phyloP scores from a whole-genome alignment of 208 protist genomes.

The Leishmania aethiopica region DNA sequence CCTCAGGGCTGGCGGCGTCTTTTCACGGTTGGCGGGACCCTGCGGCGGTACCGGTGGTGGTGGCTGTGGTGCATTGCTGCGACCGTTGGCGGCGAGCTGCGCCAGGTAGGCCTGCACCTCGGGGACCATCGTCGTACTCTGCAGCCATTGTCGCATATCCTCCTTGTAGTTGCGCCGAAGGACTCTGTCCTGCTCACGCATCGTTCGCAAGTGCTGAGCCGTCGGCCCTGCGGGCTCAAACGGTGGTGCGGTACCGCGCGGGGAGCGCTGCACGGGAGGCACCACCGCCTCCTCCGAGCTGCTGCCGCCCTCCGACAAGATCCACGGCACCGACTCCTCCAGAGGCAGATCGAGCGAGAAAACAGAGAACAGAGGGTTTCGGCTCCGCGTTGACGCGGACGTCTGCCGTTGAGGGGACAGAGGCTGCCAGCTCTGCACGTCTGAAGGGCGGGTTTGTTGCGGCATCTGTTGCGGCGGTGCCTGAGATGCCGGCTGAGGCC shows the following conservation, averaged over 20 bases:
- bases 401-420: neutral
- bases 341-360: neutral
- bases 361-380: neutral
- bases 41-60: neutral
- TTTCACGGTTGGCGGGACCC: neutral
- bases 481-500: neutral
- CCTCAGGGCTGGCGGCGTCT: too few species aligned
- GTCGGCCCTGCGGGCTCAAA: neutral
- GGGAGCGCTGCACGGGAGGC: neutral
- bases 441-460: neutral
- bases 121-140: neutral
- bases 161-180: neutral
- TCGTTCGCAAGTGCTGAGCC: neutral
- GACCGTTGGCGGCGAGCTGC: neutral
- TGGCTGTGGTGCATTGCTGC: neutral
- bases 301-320: neutral
- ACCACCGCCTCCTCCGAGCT: neutral
- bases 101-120: neutral
- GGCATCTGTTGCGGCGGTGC: neutral
- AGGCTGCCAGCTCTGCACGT: neutral
- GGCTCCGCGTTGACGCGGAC: neutral
- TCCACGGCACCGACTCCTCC: neutral
- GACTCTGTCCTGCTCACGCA: neutral
- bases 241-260: neutral
- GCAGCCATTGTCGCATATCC: neutral